phyloP scores from a whole-genome alignment of 2,329 filamentous ascomycete genomes.

The Seiridium cupressi region DNA sequence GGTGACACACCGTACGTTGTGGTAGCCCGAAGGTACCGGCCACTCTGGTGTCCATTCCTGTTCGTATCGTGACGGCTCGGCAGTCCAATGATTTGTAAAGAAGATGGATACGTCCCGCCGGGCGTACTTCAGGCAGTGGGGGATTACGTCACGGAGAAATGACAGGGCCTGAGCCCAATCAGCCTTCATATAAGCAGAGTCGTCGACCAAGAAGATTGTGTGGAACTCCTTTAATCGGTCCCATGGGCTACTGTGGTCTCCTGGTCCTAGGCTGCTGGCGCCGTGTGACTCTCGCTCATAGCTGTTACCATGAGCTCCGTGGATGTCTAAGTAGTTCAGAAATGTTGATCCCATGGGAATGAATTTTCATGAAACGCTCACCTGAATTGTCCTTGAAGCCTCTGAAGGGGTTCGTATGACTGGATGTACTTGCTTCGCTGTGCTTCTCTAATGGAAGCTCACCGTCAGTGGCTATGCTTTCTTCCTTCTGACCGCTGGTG shows the following conservation, averaged over 20 bases:
- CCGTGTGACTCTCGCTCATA: too few species aligned
- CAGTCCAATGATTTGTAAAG: neutral
- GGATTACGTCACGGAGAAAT: neutral
- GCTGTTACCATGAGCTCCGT: too few species aligned
- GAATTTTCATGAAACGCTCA: neutral
- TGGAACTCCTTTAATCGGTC: neutral
- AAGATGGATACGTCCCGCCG: neutral
- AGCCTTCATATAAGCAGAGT: neutral
- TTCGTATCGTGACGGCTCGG: neutral
- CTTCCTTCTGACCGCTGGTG: neutral
- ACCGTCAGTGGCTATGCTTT: neutral
- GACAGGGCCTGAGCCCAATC: conserved; percentile 1
- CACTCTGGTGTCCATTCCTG: neutral
- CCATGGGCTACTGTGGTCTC: neutral
- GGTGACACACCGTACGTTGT: neutral
- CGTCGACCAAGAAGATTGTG: neutral
- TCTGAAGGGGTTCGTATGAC: neutral
- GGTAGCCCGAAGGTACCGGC: neutral
- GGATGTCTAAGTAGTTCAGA: too few species aligned
- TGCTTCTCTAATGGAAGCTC: neutral
- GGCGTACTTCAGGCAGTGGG: neutral
- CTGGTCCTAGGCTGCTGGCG: too few species aligned
- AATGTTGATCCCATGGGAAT: neutral
- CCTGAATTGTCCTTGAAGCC: neutral
- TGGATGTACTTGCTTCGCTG: neutral